phyloP scores from a whole-genome alignment of 768 basidiomycete species.

The Xerocomus potaroensis region DNA sequence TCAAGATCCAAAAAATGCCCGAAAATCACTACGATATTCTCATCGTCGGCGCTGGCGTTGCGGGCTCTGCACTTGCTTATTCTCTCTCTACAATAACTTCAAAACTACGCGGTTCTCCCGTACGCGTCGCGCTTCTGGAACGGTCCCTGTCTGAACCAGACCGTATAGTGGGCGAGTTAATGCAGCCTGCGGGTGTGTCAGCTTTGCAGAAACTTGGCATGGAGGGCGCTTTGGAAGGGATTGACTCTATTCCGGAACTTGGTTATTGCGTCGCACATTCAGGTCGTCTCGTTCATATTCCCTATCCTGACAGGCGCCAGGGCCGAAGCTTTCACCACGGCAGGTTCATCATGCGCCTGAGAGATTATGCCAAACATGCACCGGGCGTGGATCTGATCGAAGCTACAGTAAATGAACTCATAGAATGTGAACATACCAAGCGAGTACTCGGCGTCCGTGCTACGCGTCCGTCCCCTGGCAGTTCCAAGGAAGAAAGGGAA shows the following conservation, averaged over 20 bases:
- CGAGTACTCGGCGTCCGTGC: conserved; percentile 67
- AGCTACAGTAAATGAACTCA: conserved; percentile 74
- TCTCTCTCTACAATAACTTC: conserved; percentile 61
- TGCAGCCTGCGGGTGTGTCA: conserved; percentile 88
- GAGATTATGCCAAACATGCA: conserved; percentile 58
- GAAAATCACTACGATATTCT: conserved; percentile 60
- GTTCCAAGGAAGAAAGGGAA: conserved; percentile 40
- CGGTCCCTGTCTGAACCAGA: conserved; percentile 91
- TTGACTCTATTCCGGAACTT: conserved; percentile 76
- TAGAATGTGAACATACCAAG: conserved; percentile 49
- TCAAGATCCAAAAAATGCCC: conserved; percentile 13
- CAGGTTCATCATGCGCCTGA: conserved; percentile 74
- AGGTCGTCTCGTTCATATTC: conserved; percentile 75
- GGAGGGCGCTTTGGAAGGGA: conserved; percentile 71
- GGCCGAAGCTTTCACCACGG: conserved; percentile 95
- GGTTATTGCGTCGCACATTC: conserved; percentile 78
- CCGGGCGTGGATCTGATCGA: conserved; percentile 76
- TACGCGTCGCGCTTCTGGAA: conserved; percentile 82
- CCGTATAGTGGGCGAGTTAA: conserved; percentile 93
- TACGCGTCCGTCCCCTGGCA: conserved; percentile 37
- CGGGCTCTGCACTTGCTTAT: conserved; percentile 83
- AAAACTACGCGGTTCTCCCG: conserved; percentile 43
- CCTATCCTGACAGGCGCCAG: conserved; percentile 70
- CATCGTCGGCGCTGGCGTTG: conserved; percentile 91
- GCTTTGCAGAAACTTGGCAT: conserved; percentile 78